These are phyloP conservation scores for Entophlyctis luteolus DNA, from an alignment of 192 early-diverging fungal species.

Conservation along the genomic window DNA sequence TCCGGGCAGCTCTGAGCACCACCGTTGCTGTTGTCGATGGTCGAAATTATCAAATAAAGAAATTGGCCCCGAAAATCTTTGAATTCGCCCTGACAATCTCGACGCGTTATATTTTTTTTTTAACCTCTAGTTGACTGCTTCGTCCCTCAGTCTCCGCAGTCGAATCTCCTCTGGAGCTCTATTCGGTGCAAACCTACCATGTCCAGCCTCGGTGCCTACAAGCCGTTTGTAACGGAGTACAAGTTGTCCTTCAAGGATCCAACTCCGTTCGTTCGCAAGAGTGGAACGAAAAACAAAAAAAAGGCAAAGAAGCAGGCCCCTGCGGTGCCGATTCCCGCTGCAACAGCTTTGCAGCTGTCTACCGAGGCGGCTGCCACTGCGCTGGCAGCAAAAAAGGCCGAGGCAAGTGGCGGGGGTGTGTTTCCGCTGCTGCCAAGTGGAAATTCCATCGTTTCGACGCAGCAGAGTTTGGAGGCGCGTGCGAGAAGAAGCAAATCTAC, in stretches of 20 bases:
- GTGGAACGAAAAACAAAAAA: neutral
- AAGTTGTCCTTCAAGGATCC: conserved; percentile 35
- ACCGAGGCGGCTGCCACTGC: neutral
- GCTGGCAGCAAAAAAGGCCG: neutral
- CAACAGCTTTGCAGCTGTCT: neutral
- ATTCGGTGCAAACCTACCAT: conserved; percentile 71
- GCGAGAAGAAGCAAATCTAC: neutral
- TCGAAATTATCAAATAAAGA: too few species aligned
- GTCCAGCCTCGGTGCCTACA: conserved; percentile 61
- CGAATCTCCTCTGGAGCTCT: too few species aligned
- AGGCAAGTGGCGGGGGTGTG: neutral
- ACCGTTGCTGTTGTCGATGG: too few species aligned
- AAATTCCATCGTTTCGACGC: neutral
- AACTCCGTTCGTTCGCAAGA: conserved; percentile 1
- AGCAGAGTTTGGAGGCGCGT: neutral
- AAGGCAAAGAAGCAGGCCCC: neutral
- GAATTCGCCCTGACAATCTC: too few species aligned
- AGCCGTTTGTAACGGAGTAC: conserved; percentile 41
- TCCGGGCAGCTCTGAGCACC: conserved; percentile 24
- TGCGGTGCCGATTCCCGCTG: neutral
- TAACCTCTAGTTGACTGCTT: too few species aligned
- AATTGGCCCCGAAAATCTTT: too few species aligned
- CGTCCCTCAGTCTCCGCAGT: too few species aligned
- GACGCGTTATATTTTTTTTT: too few species aligned
- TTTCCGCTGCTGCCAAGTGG: neutral